Evolutionary conservation across 2,329 filamentous ascomycete species (phyloP).

Genomic region (Seiridium unicorne): DNA sequence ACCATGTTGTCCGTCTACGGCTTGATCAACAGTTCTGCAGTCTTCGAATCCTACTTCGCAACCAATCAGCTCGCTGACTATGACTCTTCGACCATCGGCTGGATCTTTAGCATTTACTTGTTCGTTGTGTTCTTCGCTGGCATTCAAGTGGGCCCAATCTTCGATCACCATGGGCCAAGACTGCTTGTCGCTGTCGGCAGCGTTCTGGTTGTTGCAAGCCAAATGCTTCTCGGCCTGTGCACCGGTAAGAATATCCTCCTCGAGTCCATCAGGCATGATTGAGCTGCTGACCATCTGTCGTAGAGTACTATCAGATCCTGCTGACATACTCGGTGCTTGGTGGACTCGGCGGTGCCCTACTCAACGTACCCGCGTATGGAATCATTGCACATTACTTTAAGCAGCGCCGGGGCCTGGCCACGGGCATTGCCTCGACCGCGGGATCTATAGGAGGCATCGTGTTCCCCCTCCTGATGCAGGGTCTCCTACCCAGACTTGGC

Average conservation of each 20-base stretch:
- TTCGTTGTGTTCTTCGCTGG: conserved; percentile 82
- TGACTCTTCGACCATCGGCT: conserved; percentile 69
- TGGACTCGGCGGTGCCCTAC: conserved; percentile 11
- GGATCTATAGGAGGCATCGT: conserved; percentile 68
- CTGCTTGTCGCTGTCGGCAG: conserved; percentile 2
- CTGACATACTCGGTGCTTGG: conserved; percentile 10
- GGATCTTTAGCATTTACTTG: conserved; percentile 81
- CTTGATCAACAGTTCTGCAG: conserved; percentile 72
- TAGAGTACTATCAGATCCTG: conserved; percentile 13
- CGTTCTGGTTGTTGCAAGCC: conserved; percentile 8
- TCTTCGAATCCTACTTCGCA: conserved; percentile 75
- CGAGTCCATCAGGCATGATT: not conserved
- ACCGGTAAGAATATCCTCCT: not conserved
- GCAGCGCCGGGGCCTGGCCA: conserved; percentile 70
- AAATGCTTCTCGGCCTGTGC: conserved; percentile 11
- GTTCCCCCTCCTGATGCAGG: conserved; percentile 51
- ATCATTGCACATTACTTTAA: conserved; percentile 66
- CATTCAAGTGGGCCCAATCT: conserved; percentile 64
- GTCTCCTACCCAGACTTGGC: conserved; percentile 43
- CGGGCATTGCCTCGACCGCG: conserved; percentile 76
- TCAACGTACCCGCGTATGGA: conserved; percentile 13
- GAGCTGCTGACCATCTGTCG: not conserved
- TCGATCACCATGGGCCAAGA: conserved; percentile 4
- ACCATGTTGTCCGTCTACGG: conserved; percentile 70
- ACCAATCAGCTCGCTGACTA: conserved; percentile 69